Conservation (phyloP, 805 yeast species). For the Pichia ethanolica region DNA sequence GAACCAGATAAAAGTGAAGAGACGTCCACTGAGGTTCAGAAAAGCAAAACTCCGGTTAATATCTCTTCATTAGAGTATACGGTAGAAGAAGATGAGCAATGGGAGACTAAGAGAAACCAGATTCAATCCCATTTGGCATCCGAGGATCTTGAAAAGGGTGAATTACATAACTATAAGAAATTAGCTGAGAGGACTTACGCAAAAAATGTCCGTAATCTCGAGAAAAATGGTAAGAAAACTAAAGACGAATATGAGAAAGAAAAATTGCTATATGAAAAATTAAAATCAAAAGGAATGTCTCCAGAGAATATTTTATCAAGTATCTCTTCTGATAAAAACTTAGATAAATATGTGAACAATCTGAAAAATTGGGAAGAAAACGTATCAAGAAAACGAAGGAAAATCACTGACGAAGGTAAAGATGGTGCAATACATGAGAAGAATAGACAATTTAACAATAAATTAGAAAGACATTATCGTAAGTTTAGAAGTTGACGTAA, state of each 20-base stretch:
- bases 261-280: constrained; percentile 23
- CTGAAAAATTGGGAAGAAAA: constrained; percentile 32
- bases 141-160: constrained; percentile 22
- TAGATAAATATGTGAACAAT: constrained; percentile 28
- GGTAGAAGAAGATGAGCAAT: constrained; percentile 55
- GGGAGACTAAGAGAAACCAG: constrained; percentile 28
- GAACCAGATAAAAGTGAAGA: not conserved
- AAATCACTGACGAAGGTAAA: constrained; percentile 28
- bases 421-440: constrained; percentile 56
- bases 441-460: constrained; percentile 67
- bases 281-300: constrained; percentile 18
- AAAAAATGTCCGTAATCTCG: constrained; percentile 39
- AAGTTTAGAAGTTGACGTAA: not conserved
- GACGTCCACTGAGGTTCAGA: not conserved
- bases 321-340: constrained; percentile 30
- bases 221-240: constrained; percentile 10
- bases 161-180: constrained; percentile 42
- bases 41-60: not conserved
- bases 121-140: constrained; percentile 27
- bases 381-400: constrained; percentile 32
- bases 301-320: constrained; percentile 18
- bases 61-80: constrained; percentile 35
- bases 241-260: constrained; percentile 37
- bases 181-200: constrained; percentile 56
- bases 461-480: constrained; percentile 48